Evolutionary conservation across 2,329 filamentous ascomycete genomes (phyloP).

Genomic region (Diaporthe longicolla): DNA sequence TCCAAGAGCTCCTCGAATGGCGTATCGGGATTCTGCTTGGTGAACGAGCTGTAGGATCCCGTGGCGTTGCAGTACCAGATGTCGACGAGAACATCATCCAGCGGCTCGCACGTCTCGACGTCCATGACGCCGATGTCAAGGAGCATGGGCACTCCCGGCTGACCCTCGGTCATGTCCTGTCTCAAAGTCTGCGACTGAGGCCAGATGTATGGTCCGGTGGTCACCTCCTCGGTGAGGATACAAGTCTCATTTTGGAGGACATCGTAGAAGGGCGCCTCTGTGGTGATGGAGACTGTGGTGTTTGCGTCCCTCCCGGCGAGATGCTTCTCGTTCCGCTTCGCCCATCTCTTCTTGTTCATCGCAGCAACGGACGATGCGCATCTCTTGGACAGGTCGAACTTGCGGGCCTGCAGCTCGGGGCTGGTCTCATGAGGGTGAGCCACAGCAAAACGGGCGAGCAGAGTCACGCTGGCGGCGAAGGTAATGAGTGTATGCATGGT

Average conservation of each 20-base stretch:
- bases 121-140: conserved; percentile 53
- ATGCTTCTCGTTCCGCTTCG: conserved; percentile 43
- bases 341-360: conserved; percentile 46
- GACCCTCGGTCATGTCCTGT: conserved; percentile 51
- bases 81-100: conserved; percentile 50
- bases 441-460: conserved; percentile 39
- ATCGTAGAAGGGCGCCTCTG: conserved; percentile 45
- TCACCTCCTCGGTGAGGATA: conserved; percentile 43
- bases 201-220: conserved; percentile 42
- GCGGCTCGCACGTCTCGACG: conserved; percentile 50
- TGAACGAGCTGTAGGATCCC: conserved; percentile 50
- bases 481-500: conserved; percentile 11
- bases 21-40: conserved; percentile 49
- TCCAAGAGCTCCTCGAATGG: conserved; percentile 49
- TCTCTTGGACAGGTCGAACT: conserved; percentile 45
- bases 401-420: conserved; percentile 43
- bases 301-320: conserved; percentile 41
- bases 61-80: conserved; percentile 54
- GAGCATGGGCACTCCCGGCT: conserved; percentile 51
- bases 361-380: conserved; percentile 44
- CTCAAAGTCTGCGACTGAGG: conserved; percentile 51
- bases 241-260: conserved; percentile 45
- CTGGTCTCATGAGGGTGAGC: conserved; percentile 43
- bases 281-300: conserved; percentile 44
- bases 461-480: conserved; percentile 3